phyloP scores from a whole-genome alignment of 208 protist species.

The Paratrypanosoma confusum region DNA sequence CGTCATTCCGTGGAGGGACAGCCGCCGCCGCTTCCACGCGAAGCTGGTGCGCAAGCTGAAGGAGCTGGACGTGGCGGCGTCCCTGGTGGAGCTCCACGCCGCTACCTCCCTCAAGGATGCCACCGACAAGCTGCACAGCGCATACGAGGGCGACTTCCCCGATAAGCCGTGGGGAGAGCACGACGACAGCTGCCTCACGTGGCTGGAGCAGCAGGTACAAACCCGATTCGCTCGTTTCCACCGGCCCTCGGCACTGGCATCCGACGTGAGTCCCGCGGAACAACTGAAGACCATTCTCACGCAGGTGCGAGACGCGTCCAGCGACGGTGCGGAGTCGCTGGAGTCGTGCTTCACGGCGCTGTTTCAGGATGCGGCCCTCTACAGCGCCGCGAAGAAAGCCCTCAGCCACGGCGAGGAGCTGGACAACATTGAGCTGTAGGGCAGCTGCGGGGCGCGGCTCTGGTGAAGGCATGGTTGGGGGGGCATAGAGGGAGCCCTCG shows the following conservation, averaged over 20 bases:
- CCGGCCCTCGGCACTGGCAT: not conserved
- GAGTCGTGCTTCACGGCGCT: constrained; percentile 31
- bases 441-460: too few species aligned
- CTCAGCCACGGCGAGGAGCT: too few species aligned
- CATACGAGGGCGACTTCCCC: constrained; percentile 22
- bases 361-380: constrained; percentile 28
- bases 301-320: constrained; percentile 7
- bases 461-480: too few species aligned
- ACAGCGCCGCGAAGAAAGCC: constrained; percentile 12
- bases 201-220: constrained; percentile 22
- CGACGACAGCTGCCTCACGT: constrained; percentile 29
- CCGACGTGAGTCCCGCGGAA: not conserved
- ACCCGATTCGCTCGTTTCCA: not conserved
- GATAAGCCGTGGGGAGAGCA: constrained; percentile 27
- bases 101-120: constrained; percentile 23
- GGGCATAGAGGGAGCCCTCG: too few species aligned
- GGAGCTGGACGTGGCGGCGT: constrained; percentile 55
- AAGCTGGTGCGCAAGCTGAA: constrained; percentile 87
- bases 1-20: constrained; percentile 85
- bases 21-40: constrained; percentile 87
- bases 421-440: too few species aligned
- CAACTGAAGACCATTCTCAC: constrained; percentile 7
- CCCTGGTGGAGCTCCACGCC: constrained; percentile 23
- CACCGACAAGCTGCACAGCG: constrained; percentile 24
- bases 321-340: constrained; percentile 11